Evolutionary conservation across 1,139 yeast species (phyloP), one percentile per base, ranked within the genome.

Genomic region (Hansenula lynferdii): DNA sequence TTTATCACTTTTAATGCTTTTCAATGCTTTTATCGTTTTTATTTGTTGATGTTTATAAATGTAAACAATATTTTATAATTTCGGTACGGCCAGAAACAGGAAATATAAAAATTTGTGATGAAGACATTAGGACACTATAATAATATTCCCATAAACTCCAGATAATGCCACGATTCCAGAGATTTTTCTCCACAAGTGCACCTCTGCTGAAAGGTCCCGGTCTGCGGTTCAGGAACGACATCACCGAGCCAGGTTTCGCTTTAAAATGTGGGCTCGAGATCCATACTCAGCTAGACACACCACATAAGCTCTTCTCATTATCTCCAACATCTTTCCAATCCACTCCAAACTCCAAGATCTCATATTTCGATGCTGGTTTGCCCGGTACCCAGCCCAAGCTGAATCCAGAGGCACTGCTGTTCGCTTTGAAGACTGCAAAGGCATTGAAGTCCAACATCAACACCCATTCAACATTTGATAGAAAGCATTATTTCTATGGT

Each of bases 401-500:
- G 40, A 92, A 90, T 57, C 77, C 79, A 16, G 85, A 87, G 50
- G 94, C 94, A 1, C 60, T 92, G 8, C 54, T 75, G 1, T 69
- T 76, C 34, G 95, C 96, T 0, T 56, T 87, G 31, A 77, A 76
- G 48, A 77, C 95, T 0, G 90, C 95, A 0, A 64, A 75, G 2
- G 87, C 95, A 0, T 62, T 90, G 37, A 70, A 80, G 33, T 76
- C 90, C 45, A 60, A 69, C 0, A 71, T 92, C 16, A 76, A 77
- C 42, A 47, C 61, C 0, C 50, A 57, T 10, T 83, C 92, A 0
- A 66, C 81, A 2, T 92, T 92, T 58, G 99, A 92, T 57, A 67
- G 99, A 46, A 92, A 92, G 58, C 99, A 92, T 59, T 92, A 92
- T 60, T 90, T 92, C 59, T 92, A 92, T 57, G 94, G 94, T 1